Evolutionary conservation across 768 basidiomycete genomes (phyloP).

Genomic region (Russula emetica): DNA sequence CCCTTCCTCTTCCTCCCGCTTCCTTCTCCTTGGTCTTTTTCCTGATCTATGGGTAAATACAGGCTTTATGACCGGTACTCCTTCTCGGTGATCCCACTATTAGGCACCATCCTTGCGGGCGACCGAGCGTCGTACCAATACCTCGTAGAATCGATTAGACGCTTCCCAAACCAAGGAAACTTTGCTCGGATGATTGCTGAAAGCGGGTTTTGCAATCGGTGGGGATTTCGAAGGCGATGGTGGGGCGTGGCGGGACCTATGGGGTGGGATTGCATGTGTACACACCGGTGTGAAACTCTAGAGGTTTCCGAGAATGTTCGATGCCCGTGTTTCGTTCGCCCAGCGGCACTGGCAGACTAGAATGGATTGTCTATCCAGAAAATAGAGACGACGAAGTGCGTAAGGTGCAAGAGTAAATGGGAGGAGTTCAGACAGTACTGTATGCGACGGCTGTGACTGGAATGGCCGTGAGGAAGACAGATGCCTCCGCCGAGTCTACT

Average conservation of each 20-base stretch:
- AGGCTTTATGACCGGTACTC: slow-evolving; percentile 95
- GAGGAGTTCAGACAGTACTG: not conserved
- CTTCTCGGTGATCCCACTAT: slow-evolving; percentile 88
- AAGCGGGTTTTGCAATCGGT: slow-evolving; percentile 75
- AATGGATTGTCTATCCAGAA: not conserved
- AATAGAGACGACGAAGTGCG: not conserved
- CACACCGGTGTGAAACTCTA: slow-evolving; percentile 82
- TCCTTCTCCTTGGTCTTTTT: not conserved
- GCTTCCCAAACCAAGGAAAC: slow-evolving; percentile 82
- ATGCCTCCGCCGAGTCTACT: not conserved
- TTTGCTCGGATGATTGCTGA: slow-evolving; percentile 87
- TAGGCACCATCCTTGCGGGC: slow-evolving; percentile 93
- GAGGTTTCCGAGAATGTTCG: not conserved
- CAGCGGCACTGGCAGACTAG: not conserved
- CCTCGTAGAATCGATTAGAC: slow-evolving; percentile 93
- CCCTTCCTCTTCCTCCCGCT: not conserved
- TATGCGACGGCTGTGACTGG: not conserved
- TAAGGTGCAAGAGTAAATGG: not conserved
- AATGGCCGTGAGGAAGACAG: not conserved
- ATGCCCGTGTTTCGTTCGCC: not conserved
- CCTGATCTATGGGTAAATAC: not conserved
- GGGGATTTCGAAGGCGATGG: slow-evolving; percentile 58
- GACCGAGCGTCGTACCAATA: slow-evolving; percentile 96
- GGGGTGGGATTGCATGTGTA: slow-evolving; percentile 84
- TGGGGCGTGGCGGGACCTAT: slow-evolving; percentile 75